These are phyloP conservation scores for Pythium sukuiense DNA, from an alignment of 352 stramenopile genomes.

Conservation along the genomic window DNA sequence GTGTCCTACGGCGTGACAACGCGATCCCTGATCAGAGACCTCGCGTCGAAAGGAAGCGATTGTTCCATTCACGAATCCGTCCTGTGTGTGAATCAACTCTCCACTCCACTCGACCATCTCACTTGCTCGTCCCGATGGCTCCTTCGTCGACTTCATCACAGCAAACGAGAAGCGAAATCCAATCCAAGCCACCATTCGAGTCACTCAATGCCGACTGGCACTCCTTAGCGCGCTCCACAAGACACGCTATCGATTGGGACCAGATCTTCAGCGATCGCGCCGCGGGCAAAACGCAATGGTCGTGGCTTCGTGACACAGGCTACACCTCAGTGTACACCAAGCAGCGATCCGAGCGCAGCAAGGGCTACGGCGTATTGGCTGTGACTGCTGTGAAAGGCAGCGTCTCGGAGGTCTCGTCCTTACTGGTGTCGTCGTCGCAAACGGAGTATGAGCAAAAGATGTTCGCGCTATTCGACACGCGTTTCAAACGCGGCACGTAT, in stretches of 20 bases:
- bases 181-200: not conserved
- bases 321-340: not conserved
- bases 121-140: not conserved
- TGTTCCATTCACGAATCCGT: not conserved
- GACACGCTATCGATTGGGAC: not conserved
- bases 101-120: not conserved
- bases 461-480: slow-evolving; percentile 13
- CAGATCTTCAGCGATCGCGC: not conserved
- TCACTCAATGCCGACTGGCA: not conserved
- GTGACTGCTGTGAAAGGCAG: slow-evolving; percentile 13
- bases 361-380: slow-evolving; percentile 10
- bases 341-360: not conserved
- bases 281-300: not conserved
- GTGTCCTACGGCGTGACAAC: not conserved
- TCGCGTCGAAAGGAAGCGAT: not conserved
- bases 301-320: not conserved
- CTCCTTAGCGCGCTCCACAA: not conserved
- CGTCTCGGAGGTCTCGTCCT: slow-evolving; percentile 9
- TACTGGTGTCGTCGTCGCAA: slow-evolving; percentile 8
- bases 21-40: not conserved
- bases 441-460: slow-evolving; percentile 13
- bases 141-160: not conserved
- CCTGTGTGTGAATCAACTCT: not conserved
- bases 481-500: slow-evolving; percentile 21
- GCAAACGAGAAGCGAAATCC: not conserved